phyloP scores from a whole-genome alignment of 768 basidiomycete genomes.

The Hydnomerulius pinastri region DNA sequence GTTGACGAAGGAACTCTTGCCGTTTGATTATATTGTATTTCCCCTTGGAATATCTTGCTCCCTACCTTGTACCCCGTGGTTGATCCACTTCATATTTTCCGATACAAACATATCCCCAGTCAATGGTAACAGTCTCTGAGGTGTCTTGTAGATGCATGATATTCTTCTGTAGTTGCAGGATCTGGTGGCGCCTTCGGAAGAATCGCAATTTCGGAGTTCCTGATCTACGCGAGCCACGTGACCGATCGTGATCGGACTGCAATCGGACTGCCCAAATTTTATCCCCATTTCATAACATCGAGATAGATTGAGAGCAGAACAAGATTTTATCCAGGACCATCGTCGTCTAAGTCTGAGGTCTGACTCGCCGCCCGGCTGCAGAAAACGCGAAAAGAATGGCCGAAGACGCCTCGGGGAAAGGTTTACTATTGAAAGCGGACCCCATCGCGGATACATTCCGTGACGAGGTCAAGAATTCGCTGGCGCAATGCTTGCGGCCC shows the following conservation, averaged over 20 bases:
- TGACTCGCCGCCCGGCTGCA: not conserved
- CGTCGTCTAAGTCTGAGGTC: not conserved
- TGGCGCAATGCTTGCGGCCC: constrained; percentile 37
- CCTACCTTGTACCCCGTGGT: not conserved
- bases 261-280: not conserved
- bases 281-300: not conserved
- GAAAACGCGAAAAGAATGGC: constrained; percentile 20
- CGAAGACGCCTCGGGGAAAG: constrained; percentile 50
- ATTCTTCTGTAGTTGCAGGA: no score
- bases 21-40: constrained; percentile 4
- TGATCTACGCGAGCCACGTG: not conserved
- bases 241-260: constrained; percentile 2
- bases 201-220: no score
- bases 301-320: not conserved
- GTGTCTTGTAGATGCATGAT: no score
- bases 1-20: not conserved
- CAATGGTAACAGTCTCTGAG: no score
- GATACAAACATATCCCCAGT: no score
- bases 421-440: constrained; percentile 79
- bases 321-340: not conserved
- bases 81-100: not conserved
- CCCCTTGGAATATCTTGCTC: constrained; percentile 1
- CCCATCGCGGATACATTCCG: constrained; percentile 70
- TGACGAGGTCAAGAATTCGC: constrained; percentile 60
- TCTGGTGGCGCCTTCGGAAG: no score